Percentiles rank a stretch among this genome's conserved stretches.
Conservation (phyloP, 805 yeast species). For the Nakazawaea ernobii region DNA sequence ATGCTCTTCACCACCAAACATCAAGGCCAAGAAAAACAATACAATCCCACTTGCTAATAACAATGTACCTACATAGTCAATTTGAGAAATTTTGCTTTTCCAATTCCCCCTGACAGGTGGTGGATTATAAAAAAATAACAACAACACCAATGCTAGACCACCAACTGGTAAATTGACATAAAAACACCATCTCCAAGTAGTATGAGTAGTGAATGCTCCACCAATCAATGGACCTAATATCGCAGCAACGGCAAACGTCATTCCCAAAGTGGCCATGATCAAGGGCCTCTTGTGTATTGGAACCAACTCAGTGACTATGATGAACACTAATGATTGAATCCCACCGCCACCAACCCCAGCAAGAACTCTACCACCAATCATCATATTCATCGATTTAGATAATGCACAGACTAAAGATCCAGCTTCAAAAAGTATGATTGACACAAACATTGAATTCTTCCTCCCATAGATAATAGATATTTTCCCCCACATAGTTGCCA, state of each 20-base stretch:
- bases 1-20: conserved; percentile 48
- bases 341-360: conserved; percentile 74
- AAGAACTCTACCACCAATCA: conserved; percentile 67
- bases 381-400: conserved; percentile 47
- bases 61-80: conserved; percentile 47
- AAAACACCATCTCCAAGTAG: conserved; percentile 76
- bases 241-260: conserved; percentile 43
- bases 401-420: conserved; percentile 60
- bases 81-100: conserved; percentile 29
- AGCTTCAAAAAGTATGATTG: conserved; percentile 48
- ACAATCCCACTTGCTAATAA: conserved; percentile 38
- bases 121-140: conserved; percentile 39
- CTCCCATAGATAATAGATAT: conserved; percentile 54
- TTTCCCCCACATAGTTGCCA: conserved; percentile 54
- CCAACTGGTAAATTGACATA: conserved; percentile 66
- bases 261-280: conserved; percentile 31
- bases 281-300: conserved; percentile 36
- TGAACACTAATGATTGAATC: conserved; percentile 48
- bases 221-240: conserved; percentile 63
- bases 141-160: conserved; percentile 37
- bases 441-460: conserved; percentile 39
- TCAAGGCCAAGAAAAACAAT: conserved; percentile 40
- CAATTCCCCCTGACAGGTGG: conserved; percentile 33
- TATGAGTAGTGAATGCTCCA: conserved; percentile 54
- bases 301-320: conserved; percentile 52